phyloP scores from a whole-genome alignment of 2,329 filamentous ascomycete species.

The Cordyceps tenuipes region DNA sequence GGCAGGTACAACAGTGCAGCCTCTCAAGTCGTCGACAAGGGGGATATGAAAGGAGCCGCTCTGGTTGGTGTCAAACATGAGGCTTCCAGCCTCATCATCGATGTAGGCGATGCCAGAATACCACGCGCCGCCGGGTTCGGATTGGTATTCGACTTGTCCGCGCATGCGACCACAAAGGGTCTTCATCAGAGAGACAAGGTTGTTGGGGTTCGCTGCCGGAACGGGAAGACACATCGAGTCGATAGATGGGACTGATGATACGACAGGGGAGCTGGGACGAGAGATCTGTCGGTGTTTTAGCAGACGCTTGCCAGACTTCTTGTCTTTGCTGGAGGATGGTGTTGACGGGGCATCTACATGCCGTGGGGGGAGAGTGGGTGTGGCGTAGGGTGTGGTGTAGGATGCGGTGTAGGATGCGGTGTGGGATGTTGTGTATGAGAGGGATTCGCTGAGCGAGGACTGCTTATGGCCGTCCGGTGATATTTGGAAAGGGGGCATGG shows the following conservation, averaged over 20 bases:
- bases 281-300: constrained; percentile 44
- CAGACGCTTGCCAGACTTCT: constrained; percentile 45
- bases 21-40: constrained; percentile 65
- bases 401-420: constrained; percentile 23
- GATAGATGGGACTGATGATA: constrained; percentile 46
- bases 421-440: background rate
- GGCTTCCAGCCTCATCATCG: constrained; percentile 63
- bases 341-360: constrained; percentile 25
- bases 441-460: constrained; percentile 30
- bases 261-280: constrained; percentile 50
- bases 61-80: constrained; percentile 67
- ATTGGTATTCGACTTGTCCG: constrained; percentile 66
- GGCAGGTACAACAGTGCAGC: constrained; percentile 59
- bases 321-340: constrained; percentile 21
- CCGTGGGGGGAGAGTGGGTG: constrained; percentile 24
- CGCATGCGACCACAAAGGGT: constrained; percentile 71
- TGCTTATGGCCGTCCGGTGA: constrained; percentile 40
- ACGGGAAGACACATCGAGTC: constrained; percentile 53
- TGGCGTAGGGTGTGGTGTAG: constrained; percentile 27
- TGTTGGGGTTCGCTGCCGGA: constrained; percentile 60
- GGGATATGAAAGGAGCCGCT: constrained; percentile 56
- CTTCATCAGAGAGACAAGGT: constrained; percentile 68
- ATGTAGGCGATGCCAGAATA: constrained; percentile 66
- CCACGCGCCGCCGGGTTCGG: constrained; percentile 55
- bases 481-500: constrained; percentile 39